Conservation (phyloP, 257 asterid genomes). For the Rehmannia glutinosa region DNA sequence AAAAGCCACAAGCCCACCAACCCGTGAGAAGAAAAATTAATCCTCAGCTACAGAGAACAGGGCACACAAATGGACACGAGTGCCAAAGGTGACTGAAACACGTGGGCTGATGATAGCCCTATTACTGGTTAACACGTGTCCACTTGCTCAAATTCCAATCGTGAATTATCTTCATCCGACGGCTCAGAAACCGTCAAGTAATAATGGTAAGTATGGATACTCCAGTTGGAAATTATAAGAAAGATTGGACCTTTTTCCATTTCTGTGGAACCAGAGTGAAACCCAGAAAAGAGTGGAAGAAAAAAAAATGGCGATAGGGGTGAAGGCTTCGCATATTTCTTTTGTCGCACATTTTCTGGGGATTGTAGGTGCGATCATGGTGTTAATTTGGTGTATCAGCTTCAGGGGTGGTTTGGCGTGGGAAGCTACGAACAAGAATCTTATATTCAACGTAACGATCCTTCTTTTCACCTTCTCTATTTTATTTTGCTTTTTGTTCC, state of each 20-base stretch:
- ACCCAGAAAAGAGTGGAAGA: slow-evolving; percentile 5
- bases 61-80: slow-evolving; percentile 20
- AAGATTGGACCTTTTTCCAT: slow-evolving; percentile 16
- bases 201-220: neutral
- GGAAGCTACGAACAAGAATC: slow-evolving; percentile 69
- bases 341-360: slow-evolving; percentile 65
- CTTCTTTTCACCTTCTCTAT: neutral
- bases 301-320: slow-evolving; percentile 54
- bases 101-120: slow-evolving; percentile 16
- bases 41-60: neutral
- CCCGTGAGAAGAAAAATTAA: slow-evolving; percentile 20
- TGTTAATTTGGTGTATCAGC: slow-evolving; percentile 66
- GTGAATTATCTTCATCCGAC: slow-evolving; percentile 23
- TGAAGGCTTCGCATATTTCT: slow-evolving; percentile 61
- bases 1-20: neutral
- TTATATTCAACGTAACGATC: slow-evolving; percentile 70
- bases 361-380: slow-evolving; percentile 53
- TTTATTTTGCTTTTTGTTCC: neutral
- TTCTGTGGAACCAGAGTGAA: neutral
- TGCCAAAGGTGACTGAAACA: slow-evolving; percentile 10
- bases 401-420: slow-evolving; percentile 97
- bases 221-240: slow-evolving; percentile 6
- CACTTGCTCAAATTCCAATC: neutral
- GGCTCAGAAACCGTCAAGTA: slow-evolving; percentile 15
- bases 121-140: slow-evolving; percentile 14